A percentile compares a stretch with the other conserved stretches of the same genome.
phyloP scores from a whole-genome alignment of 106 monocot genomes.

The Vanilla planifolia region DNA sequence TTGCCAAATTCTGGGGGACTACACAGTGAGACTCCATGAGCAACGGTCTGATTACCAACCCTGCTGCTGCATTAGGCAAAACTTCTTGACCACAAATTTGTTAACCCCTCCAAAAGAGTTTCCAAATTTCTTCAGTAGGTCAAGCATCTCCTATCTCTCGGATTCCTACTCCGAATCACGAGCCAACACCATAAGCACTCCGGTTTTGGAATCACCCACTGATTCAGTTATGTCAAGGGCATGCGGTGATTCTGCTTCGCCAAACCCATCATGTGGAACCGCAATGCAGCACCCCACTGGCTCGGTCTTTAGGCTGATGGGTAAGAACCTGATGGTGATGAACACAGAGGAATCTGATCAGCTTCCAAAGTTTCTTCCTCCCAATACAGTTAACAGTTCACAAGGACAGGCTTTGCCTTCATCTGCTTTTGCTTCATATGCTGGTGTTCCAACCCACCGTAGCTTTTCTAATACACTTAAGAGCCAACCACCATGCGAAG shows the following conservation, averaged over 20 bases:
- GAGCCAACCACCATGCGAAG: not conserved
- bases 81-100: not conserved
- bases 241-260: conserved; percentile 1
- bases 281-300: conserved; percentile 3
- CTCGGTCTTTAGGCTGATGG: conserved; percentile 23
- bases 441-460: not conserved
- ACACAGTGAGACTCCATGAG: not conserved
- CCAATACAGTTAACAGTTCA: not conserved
- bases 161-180: not conserved
- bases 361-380: not conserved
- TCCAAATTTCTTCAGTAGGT: conserved; percentile 11
- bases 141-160: conserved; percentile 2
- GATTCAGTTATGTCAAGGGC: conserved; percentile 8
- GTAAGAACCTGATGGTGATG: conserved; percentile 19
- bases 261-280: conserved; percentile 5
- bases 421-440: conserved; percentile 4
- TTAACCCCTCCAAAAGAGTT: not conserved
- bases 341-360: conserved; percentile 12
- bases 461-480: not conserved
- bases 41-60: conserved; percentile 5
- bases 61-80: conserved; percentile 33
- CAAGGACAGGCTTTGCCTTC: not conserved
- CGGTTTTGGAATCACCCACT: conserved; percentile 10
- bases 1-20: not conserved
- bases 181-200: not conserved